Percentiles rank a stretch among this genome's conserved stretches.
Evolutionary conservation across 2,329 filamentous ascomycete genomes (phyloP).

Genomic region (Byssochlamys sp.): DNA sequence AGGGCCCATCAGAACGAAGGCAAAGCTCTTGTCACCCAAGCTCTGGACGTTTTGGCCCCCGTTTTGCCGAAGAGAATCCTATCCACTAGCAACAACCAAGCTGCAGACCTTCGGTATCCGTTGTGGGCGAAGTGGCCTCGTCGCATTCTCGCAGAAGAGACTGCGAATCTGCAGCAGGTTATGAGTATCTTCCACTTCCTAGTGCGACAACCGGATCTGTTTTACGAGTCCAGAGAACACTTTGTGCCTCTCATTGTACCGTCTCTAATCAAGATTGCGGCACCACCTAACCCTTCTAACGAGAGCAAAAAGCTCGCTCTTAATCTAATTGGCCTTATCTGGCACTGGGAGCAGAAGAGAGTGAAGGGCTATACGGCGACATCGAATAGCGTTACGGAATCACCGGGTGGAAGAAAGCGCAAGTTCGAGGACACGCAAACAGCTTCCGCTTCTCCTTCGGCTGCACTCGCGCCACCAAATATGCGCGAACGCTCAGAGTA

Average conservation of each 20-base stretch:
- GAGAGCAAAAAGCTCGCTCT: constrained; percentile 87
- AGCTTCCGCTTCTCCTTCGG: constrained; percentile 47
- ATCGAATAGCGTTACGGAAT: constrained; percentile 47
- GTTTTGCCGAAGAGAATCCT: constrained; percentile 76
- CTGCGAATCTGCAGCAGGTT: constrained; percentile 87
- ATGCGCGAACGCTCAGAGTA: constrained; percentile 53
- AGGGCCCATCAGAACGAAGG: constrained; percentile 94
- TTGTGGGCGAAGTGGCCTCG: constrained; percentile 84
- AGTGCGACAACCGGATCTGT: constrained; percentile 80
- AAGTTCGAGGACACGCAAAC: constrained; percentile 58
- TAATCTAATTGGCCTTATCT: constrained; percentile 81
- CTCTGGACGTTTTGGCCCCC: constrained; percentile 86
- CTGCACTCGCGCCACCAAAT: constrained; percentile 36
- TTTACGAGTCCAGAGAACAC: constrained; percentile 89
- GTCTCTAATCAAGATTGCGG: constrained; percentile 77
- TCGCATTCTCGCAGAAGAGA: constrained; percentile 85
- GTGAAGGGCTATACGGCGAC: constrained; percentile 49
- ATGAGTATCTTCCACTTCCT: constrained; percentile 97
- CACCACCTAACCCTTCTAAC: constrained; percentile 67
- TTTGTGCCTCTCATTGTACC: constrained; percentile 82
- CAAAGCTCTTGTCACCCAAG: constrained; percentile 81
- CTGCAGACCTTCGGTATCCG: constrained; percentile 62
- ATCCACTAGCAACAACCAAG: constrained; percentile 39
- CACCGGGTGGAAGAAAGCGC: constrained; percentile 65
- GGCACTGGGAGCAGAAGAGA: constrained; percentile 81